phyloP scores from a whole-genome alignment of 768 basidiomycete species.

The Candolleomyces aberdarensis region DNA sequence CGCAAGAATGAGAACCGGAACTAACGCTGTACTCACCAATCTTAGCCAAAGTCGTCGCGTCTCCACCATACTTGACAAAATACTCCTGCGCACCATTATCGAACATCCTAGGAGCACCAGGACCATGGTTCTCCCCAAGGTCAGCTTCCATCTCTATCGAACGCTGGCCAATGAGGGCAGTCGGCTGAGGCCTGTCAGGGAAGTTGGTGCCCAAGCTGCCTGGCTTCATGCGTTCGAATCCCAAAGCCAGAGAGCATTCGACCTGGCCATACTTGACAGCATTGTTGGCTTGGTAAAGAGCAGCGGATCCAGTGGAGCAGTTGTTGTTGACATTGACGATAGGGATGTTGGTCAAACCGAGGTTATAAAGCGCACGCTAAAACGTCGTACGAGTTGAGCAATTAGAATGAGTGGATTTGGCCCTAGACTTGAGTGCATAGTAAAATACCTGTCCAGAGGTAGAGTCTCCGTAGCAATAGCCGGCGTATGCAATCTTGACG shows the following conservation, averaged over 20 bases:
- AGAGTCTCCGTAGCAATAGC: conserved; percentile 79
- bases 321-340: conserved; percentile 88
- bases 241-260: conserved; percentile 78
- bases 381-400: neutral
- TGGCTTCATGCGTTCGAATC: conserved; percentile 82
- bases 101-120: conserved; percentile 71
- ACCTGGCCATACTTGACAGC: conserved; percentile 66
- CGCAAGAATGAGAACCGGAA: neutral
- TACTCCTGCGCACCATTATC: conserved; percentile 76
- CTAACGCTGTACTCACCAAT: conserved; percentile 53
- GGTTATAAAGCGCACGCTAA: conserved; percentile 75
- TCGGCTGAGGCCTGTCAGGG: conserved; percentile 51
- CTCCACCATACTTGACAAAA: conserved; percentile 69
- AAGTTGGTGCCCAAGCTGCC: conserved; percentile 70
- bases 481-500: conserved; percentile 70
- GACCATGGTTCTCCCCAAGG: conserved; percentile 66
- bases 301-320: conserved; percentile 79
- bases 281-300: conserved; percentile 71
- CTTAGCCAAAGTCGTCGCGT: conserved; percentile 64
- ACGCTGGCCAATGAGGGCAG: conserved; percentile 39
- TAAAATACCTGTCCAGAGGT: conserved; percentile 64
- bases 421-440: neutral
- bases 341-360: conserved; percentile 81
- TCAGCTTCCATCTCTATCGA: conserved; percentile 38
- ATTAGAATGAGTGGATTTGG: neutral